phyloP scores from a whole-genome alignment of 2,329 filamentous ascomycete species.

The Sporothrix luriei region DNA sequence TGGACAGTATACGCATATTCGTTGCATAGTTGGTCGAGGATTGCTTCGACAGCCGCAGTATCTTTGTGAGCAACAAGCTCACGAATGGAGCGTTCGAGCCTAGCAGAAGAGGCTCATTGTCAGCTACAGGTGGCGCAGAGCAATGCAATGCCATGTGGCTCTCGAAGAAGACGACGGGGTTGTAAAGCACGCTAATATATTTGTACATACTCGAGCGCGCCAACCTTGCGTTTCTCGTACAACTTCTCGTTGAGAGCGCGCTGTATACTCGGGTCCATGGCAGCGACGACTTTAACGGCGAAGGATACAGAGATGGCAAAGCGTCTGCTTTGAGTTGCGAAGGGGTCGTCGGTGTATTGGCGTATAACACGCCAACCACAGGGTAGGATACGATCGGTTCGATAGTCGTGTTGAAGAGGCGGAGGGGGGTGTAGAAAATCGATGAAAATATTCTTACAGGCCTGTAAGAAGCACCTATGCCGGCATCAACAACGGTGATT shows the following conservation, averaged over 20 bases:
- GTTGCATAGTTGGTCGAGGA: constrained; percentile 94
- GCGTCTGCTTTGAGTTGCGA: background rate
- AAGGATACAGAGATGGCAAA: background rate
- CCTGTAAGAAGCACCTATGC: too few relatives aligned
- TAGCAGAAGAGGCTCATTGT: constrained; percentile 44
- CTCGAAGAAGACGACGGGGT: background rate
- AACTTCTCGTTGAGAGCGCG: constrained; percentile 95
- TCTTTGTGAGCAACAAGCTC: constrained; percentile 77
- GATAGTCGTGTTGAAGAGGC: background rate
- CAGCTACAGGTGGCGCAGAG: background rate
- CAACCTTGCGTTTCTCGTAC: constrained; percentile 96
- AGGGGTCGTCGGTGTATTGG: background rate
- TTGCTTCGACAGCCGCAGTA: constrained; percentile 76
- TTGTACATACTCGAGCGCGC: constrained; percentile 84
- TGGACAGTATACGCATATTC: constrained; percentile 98
- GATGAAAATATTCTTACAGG: too few relatives aligned
- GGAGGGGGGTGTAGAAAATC: too few relatives aligned
- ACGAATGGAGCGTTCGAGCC: constrained; percentile 86
- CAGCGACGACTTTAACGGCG: background rate
- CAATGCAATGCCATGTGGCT: background rate
- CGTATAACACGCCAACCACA: background rate
- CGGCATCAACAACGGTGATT: too few relatives aligned
- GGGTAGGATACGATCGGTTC: background rate
- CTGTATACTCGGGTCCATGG: constrained; percentile 87
- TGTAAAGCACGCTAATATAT: background rate